Evolutionary conservation across 805 yeast genomes (phyloP), one percentile per base, ranked within the genome.

Genomic region (Candida berthetii): DNA sequence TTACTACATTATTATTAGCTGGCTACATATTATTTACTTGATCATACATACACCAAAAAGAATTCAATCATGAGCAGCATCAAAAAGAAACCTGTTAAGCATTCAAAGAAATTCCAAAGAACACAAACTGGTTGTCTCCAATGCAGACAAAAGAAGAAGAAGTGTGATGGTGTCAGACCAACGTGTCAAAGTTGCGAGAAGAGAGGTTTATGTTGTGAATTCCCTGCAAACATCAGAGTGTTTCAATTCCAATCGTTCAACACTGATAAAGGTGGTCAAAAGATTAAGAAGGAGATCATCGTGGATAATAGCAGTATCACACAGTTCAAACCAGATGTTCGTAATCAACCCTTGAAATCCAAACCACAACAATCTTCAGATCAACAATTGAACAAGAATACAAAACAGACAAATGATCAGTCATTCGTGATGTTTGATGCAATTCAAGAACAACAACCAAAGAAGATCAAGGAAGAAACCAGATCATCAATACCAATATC

Each of bases 111-210:
- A 38, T 55, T 55, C 37, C 50, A 45, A 9, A 54, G 60, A 45
- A 52, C 60, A 5, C 58, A 55, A 38, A 49, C 49, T 4, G 60
- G 60, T 2, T 55, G 60, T 41, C 42, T 55, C 6, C 55, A 53
- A 35, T 55, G 60, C 34, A 49, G 60, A 22, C 57, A 54, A 11
- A 55, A 55, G 48, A 55, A 55, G 19, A 55, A 55, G 52, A 55
- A 51, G 25, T 55, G 60, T 44, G 58, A 54, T 44, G 55, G 57
- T 35, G 36, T 32, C n/a, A 51, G 49, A 40, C 60, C 60, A 7
- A 36, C 35, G 2, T 55, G 60, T 43, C 35, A 38, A 7, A 54
- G 58, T 32, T 55, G 60, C 41, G 34, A 27, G 4, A 55, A 53
- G 34, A 54, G 50, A 40, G 56, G 55, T 2, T 28, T 51, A 1